phyloP scores from a whole-genome alignment of 306 rosid species.

The Cicer yamashitae region DNA sequence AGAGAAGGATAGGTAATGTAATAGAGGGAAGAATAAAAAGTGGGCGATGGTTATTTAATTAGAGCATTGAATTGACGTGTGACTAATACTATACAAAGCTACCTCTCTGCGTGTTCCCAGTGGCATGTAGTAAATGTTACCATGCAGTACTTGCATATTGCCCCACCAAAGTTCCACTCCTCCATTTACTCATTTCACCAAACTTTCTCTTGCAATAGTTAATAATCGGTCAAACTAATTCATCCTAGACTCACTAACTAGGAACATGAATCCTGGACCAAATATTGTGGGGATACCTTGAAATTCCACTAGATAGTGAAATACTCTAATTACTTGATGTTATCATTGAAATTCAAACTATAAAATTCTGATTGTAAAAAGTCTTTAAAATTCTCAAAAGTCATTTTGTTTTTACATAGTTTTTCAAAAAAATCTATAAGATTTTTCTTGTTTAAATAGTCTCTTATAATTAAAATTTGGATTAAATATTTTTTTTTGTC shows the following conservation, averaged over 20 bases:
- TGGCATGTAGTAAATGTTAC: slow-evolving; percentile 8
- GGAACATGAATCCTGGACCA: neutral
- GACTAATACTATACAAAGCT: neutral
- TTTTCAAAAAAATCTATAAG: too few species aligned
- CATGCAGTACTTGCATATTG: neutral
- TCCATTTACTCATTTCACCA: slow-evolving; percentile 47
- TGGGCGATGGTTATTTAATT: slow-evolving; percentile 40
- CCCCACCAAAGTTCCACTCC: neutral
- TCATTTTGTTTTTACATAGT: too few species aligned
- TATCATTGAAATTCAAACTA: too few species aligned
- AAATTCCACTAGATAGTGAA: too few species aligned
- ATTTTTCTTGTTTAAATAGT: too few species aligned
- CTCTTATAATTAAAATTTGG: too few species aligned
- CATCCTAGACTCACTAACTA: neutral
- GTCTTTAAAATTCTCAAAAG: too few species aligned
- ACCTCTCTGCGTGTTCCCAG: neutral
- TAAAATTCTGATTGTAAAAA: too few species aligned
- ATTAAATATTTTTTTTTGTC: too few species aligned
- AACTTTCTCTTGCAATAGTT: neutral
- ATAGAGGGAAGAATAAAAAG: neutral
- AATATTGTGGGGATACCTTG: neutral
- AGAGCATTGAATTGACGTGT: slow-evolving; percentile 32
- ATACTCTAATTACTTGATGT: too few species aligned
- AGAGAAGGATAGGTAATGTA: too few species aligned
- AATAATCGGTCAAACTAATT: neutral